phyloP scores from a whole-genome alignment of 495 filamentous ascomycete genomes.

The Talaromyces thailandensis region DNA sequence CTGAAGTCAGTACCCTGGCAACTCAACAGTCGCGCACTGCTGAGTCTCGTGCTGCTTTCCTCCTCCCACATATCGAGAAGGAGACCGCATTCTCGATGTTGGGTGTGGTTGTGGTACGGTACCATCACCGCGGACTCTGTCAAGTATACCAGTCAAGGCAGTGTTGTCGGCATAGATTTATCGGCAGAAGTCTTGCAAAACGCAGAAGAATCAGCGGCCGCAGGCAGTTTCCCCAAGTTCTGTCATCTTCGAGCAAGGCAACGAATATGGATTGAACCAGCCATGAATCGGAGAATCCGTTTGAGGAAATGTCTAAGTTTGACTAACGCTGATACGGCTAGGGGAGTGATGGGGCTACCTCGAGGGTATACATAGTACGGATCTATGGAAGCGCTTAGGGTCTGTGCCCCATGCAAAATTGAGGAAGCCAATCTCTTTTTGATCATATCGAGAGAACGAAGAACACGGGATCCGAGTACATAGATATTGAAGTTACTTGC shows the following conservation, averaged over 20 bases:
- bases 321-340: too few relatives aligned
- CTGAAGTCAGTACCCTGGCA: constrained; percentile 14
- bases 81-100: constrained; percentile 4
- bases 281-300: too few relatives aligned
- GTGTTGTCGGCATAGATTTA: constrained; percentile 25
- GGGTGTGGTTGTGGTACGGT: constrained; percentile 4
- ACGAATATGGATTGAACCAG: too few relatives aligned
- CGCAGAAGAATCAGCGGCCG: constrained; percentile 17
- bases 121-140: constrained; percentile 4
- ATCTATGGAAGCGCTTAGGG: too few relatives aligned
- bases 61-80: constrained; percentile 1
- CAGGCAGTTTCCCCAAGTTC: constrained; percentile 1
- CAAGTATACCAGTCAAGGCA: constrained; percentile 15
- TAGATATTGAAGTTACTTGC: too few relatives aligned
- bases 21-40: constrained; percentile 21
- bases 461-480: too few relatives aligned
- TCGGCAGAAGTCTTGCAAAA: constrained; percentile 17
- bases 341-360: too few relatives aligned
- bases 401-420: too few relatives aligned
- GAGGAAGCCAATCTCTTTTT: too few relatives aligned
- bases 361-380: too few relatives aligned
- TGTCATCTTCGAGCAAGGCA: constrained; percentile 1
- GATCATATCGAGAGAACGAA: too few relatives aligned
- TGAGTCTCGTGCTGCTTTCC: constrained; percentile 17
- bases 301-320: too few relatives aligned